Percentiles rank a stretch among this genome's conserved stretches.
phyloP scores from a whole-genome alignment of 1,139 yeast species.

The Suhomyces bribrorum region DNA sequence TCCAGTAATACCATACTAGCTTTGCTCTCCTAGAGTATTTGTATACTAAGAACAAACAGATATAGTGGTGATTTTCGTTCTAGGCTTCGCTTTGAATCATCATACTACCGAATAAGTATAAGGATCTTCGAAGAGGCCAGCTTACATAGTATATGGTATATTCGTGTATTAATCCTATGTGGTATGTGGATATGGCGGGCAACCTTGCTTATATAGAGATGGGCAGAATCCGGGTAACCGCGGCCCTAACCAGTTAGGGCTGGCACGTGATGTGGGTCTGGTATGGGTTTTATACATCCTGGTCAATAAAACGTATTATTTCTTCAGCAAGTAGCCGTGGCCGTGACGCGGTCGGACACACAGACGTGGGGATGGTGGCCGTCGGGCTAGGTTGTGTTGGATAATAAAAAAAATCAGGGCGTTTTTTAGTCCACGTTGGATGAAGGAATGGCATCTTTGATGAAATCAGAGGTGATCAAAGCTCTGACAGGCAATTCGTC shows the following conservation, averaged over 20 bases:
- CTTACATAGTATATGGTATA: slow-evolving; percentile 2
- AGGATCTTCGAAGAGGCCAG: slow-evolving; percentile 73
- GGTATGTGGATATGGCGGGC: background rate
- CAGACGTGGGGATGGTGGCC: no score
- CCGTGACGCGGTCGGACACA: no score
- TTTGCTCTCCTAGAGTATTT: slow-evolving; percentile 20
- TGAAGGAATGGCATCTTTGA: slow-evolving; percentile 33
- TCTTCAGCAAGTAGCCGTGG: no score
- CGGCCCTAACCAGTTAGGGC: slow-evolving; percentile 6
- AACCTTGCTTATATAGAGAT: slow-evolving; percentile 2
- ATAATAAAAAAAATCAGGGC: no score
- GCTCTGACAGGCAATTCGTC: slow-evolving; percentile 43
- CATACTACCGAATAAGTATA: slow-evolving; percentile 53
- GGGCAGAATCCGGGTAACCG: slow-evolving; percentile 10
- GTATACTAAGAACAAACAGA: slow-evolving; percentile 24
- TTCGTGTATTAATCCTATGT: slow-evolving; percentile 9
- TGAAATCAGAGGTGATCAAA: slow-evolving; percentile 47
- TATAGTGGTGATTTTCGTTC: slow-evolving; percentile 34
- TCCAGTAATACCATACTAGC: slow-evolving; percentile 22
- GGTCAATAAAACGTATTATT: no score
- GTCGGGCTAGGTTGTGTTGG: no score
- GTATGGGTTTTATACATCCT: no score
- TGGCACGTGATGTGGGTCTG: slow-evolving; percentile 4
- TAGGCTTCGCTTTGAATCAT: slow-evolving; percentile 75
- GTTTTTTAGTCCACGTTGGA: slow-evolving; percentile 32